A percentile compares a stretch with the other conserved stretches of the same genome.
These are phyloP conservation scores for Malassezia yamatoensis DNA, from an alignment of 1,284 basidiomycete genomes.

Conservation along the genomic window DNA sequence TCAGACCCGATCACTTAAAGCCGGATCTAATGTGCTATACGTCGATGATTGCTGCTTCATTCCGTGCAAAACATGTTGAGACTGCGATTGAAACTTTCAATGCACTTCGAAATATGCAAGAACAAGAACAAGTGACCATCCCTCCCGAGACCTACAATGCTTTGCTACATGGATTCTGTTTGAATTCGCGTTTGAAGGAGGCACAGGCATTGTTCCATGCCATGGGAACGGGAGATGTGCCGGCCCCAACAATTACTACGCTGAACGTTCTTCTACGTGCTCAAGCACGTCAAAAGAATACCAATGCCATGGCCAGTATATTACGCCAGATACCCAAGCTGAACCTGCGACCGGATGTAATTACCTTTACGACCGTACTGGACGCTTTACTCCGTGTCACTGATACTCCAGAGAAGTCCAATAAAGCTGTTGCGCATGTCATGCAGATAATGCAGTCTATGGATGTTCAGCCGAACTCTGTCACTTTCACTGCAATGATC, in stretches of 20 bases:
- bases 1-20: not conserved
- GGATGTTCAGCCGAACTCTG: slow-evolving; percentile 26
- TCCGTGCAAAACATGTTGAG: slow-evolving; percentile 15
- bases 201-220: slow-evolving; percentile 21
- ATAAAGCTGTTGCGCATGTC: slow-evolving; percentile 20
- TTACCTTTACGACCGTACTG: slow-evolving; percentile 37
- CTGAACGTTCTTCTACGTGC: slow-evolving; percentile 35
- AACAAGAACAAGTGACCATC: slow-evolving; percentile 2
- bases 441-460: slow-evolving; percentile 28
- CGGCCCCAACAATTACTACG: slow-evolving; percentile 30
- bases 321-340: slow-evolving; percentile 22
- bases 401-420: slow-evolving; percentile 17
- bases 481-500: slow-evolving; percentile 40
- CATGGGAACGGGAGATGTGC: slow-evolving; percentile 24
- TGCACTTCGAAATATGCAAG: slow-evolving; percentile 11
- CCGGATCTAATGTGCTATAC: slow-evolving; percentile 32
- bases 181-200: slow-evolving; percentile 12
- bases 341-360: slow-evolving; percentile 26
- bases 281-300: slow-evolving; percentile 21
- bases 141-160: slow-evolving; percentile 34
- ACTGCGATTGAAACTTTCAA: slow-evolving; percentile 25
- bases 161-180: slow-evolving; percentile 26
- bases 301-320: slow-evolving; percentile 19
- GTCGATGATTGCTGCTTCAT: slow-evolving; percentile 32
- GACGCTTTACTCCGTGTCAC: slow-evolving; percentile 30